phyloP scores from a whole-genome alignment of 2,329 filamentous ascomycete species.

The Monilinia fructicola region DNA sequence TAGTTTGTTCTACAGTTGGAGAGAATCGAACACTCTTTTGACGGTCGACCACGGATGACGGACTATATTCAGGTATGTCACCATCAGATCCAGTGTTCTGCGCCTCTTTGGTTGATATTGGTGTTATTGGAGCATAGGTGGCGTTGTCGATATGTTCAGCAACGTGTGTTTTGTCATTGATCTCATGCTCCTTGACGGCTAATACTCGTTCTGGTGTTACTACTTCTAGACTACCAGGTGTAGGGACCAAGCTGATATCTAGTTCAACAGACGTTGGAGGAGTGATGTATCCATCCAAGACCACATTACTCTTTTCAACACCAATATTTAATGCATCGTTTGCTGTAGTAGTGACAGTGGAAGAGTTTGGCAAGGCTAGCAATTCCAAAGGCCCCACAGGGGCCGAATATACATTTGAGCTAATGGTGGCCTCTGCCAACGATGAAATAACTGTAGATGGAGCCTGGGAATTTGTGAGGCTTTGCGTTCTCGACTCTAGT shows the following conservation, averaged over 20 bases:
- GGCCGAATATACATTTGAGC: background rate
- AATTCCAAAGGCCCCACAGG: slow-evolving; percentile 44
- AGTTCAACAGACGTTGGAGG: background rate
- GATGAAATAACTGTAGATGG: no score
- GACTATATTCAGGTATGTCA: slow-evolving; percentile 16
- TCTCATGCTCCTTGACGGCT: background rate
- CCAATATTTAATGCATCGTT: background rate
- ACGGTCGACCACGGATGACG: slow-evolving; percentile 42
- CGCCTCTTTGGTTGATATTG: slow-evolving; percentile 15
- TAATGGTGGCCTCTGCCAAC: background rate
- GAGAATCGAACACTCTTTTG: slow-evolving; percentile 71
- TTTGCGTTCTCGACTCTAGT: background rate
- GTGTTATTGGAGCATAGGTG: background rate
- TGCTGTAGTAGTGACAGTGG: background rate
- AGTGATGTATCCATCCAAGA: background rate
- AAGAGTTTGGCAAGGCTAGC: slow-evolving; percentile 53
- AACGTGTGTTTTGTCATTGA: background rate
- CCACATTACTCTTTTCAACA: background rate
- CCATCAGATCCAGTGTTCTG: slow-evolving; percentile 27
- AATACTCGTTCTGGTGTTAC: background rate
- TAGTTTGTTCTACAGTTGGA: slow-evolving; percentile 63
- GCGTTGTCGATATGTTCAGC: background rate
- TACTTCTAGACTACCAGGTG: background rate
- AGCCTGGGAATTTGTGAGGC: background rate
- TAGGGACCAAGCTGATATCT: background rate